Evolutionary conservation across 495 filamentous ascomycete species (phyloP).

Genomic region (Podospora sp.): DNA sequence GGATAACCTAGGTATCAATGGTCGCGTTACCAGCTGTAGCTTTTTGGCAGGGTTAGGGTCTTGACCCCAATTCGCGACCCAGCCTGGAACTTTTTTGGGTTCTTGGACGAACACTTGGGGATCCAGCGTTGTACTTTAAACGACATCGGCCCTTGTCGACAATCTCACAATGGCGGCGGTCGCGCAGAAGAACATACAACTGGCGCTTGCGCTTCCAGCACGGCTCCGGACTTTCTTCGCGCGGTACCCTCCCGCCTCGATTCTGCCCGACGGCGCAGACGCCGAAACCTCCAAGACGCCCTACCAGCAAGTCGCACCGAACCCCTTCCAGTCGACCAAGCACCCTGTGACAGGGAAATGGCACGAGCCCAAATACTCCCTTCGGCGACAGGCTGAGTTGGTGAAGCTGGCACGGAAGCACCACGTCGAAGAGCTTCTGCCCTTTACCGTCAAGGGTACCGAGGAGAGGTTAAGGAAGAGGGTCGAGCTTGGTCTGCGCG

Average conservation of each 20-base stretch:
- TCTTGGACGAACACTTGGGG: not conserved
- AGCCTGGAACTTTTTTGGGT: constrained; percentile 18
- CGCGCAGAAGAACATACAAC: constrained; percentile 52
- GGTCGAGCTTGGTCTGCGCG: constrained; percentile 71
- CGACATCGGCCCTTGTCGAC: not conserved
- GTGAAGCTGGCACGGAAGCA: constrained; percentile 81
- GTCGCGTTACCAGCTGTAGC: constrained; percentile 4
- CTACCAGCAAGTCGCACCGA: constrained; percentile 53
- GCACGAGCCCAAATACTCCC: constrained; percentile 77
- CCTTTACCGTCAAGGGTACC: constrained; percentile 73
- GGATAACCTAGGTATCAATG: not conserved
- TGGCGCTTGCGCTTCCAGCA: constrained; percentile 68
- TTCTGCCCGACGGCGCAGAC: constrained; percentile 48
- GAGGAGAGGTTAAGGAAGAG: constrained; percentile 65
- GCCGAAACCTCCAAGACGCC: constrained; percentile 45
- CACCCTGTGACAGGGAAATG: constrained; percentile 73
- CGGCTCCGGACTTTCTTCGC: constrained; percentile 87
- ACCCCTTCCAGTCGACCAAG: constrained; percentile 76
- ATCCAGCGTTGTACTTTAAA: not conserved
- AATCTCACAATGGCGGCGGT: constrained; percentile 28
- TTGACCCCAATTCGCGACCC: not conserved
- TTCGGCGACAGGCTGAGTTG: constrained; percentile 87
- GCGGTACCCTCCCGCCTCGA: constrained; percentile 72
- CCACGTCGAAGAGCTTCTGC: constrained; percentile 82
- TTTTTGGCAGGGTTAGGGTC: constrained; percentile 14